These are phyloP conservation scores for Lyophyllum decastes DNA, from an alignment of 768 basidiomycete genomes.

Conservation along the genomic window DNA sequence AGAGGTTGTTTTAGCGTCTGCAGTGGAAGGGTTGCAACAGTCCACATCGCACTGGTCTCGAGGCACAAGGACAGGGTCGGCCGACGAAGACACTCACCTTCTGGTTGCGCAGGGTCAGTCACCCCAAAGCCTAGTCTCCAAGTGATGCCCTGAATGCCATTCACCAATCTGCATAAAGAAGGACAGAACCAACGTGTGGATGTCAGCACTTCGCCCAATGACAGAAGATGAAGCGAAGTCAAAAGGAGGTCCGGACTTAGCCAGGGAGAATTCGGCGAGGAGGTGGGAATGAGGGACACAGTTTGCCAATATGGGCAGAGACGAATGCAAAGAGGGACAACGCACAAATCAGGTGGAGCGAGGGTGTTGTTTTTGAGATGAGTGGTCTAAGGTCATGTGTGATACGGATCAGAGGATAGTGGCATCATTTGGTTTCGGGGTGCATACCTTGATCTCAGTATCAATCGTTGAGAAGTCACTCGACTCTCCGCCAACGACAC, in stretches of 20 bases:
- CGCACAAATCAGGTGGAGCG: slow-evolving; percentile 63
- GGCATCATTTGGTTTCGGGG: background rate
- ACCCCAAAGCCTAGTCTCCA: slow-evolving; percentile 67
- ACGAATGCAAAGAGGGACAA: slow-evolving; percentile 10
- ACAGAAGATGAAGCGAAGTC: slow-evolving; percentile 3
- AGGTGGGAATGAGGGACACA: slow-evolving; percentile 16
- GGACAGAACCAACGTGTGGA: slow-evolving; percentile 1
- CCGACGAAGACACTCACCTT: slow-evolving; percentile 39
- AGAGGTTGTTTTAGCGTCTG: slow-evolving; percentile 8
- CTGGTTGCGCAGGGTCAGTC: slow-evolving; percentile 49
- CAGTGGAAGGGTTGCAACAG: background rate
- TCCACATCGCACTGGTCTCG: background rate
- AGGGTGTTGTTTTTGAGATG: slow-evolving; percentile 54
- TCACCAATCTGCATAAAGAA: slow-evolving; percentile 41
- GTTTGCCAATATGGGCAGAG: slow-evolving; percentile 2
- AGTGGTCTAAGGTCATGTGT: slow-evolving; percentile 36
- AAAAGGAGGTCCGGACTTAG: slow-evolving; percentile 17
- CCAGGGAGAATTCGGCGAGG: slow-evolving; percentile 4
- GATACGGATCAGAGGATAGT: slow-evolving; percentile 1
- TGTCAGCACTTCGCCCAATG: slow-evolving; percentile 3
- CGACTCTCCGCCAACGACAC: slow-evolving; percentile 64
- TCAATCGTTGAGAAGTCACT: slow-evolving; percentile 59
- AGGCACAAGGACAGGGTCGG: background rate
- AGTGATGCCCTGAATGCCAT: slow-evolving; percentile 62
- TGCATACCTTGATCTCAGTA: slow-evolving; percentile 53